These are phyloP conservation scores for Rhamnella rubrinervis DNA, from an alignment of 331 rosid genomes.

Conservation along the genomic window DNA sequence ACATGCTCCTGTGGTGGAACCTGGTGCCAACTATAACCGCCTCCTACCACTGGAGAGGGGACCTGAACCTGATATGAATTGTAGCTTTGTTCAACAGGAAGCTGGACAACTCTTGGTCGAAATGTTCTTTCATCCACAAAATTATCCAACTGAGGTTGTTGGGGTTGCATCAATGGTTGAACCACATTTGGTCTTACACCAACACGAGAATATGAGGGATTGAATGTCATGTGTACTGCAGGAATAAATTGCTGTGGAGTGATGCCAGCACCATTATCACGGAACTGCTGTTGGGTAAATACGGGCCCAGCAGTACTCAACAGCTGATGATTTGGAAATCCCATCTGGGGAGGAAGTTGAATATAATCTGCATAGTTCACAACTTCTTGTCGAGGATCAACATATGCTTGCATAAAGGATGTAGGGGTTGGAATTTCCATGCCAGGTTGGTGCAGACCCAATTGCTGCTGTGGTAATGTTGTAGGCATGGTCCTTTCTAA, in stretches of 20 bases:
- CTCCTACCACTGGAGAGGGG: conserved; percentile 47
- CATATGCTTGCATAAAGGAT: conserved; percentile 51
- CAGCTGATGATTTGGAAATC: conserved; percentile 56
- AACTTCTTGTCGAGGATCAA: conserved; percentile 54
- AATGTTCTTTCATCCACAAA: conserved; percentile 53
- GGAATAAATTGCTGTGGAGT: conserved; percentile 53
- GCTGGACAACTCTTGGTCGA: conserved; percentile 57
- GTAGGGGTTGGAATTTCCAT: conserved; percentile 42
- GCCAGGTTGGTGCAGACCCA: conserved; percentile 55
- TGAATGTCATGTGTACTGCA: conserved; percentile 47
- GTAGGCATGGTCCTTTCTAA: conserved; percentile 50
- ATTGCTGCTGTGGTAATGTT: conserved; percentile 37
- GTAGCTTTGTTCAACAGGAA: conserved; percentile 66
- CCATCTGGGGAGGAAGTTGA: conserved; percentile 54
- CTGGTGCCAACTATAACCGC: conserved; percentile 64
- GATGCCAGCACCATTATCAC: conserved; percentile 39
- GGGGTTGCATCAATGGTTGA: conserved; percentile 52
- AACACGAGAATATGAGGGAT: conserved; percentile 51
- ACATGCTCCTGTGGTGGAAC: conserved; percentile 54
- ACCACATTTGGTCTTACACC: conserved; percentile 47
- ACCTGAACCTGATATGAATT: conserved; percentile 54
- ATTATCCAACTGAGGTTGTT: conserved; percentile 51
- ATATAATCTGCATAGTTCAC: conserved; percentile 46
- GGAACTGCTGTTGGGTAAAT: conserved; percentile 50
- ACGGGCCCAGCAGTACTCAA: conserved; percentile 43